phyloP scores from a whole-genome alignment of 2,329 filamentous ascomycete species.

The Karstenula rhodostoma region DNA sequence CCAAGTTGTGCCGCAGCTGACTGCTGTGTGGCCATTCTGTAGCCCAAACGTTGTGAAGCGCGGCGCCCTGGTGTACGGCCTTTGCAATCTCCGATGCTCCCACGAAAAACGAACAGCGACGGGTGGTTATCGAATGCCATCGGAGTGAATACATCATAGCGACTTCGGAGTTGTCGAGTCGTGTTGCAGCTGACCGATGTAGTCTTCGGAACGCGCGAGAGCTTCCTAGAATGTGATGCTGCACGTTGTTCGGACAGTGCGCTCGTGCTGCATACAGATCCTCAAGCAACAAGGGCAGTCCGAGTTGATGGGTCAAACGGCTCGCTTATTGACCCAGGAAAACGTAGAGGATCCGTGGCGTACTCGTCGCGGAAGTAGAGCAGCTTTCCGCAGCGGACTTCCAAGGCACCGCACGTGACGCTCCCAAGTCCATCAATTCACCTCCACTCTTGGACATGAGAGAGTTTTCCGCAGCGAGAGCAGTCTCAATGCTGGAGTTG shows the following conservation, averaged over 20 bases:
- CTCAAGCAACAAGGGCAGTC: not conserved
- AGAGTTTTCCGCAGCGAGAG: not conserved
- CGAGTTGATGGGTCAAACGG: slow-evolving; percentile 2
- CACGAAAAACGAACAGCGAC: slow-evolving; percentile 8
- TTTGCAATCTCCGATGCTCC: slow-evolving; percentile 15
- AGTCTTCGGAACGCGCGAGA: slow-evolving; percentile 5
- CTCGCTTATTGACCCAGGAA: not conserved
- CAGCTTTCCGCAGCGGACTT: slow-evolving; percentile 6
- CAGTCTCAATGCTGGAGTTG: not conserved
- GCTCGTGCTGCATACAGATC: not conserved
- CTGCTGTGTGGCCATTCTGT: slow-evolving; percentile 3
- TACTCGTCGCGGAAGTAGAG: not conserved
- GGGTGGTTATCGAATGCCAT: not conserved
- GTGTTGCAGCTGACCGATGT: not conserved
- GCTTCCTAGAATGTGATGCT: slow-evolving; percentile 4
- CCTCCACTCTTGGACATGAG: not conserved
- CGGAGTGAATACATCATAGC: slow-evolving; percentile 9
- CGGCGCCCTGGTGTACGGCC: slow-evolving; percentile 10
- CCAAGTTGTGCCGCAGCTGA: slow-evolving; percentile 1
- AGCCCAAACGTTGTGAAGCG: slow-evolving; percentile 7
- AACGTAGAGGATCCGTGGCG: not conserved
- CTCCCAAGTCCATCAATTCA: not conserved
- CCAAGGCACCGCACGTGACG: not conserved
- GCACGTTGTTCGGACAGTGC: not conserved
- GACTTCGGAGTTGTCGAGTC: slow-evolving; percentile 2